phyloP scores from a whole-genome alignment of 352 stramenopile genomes.

The Saprolegnia diclina region DNA sequence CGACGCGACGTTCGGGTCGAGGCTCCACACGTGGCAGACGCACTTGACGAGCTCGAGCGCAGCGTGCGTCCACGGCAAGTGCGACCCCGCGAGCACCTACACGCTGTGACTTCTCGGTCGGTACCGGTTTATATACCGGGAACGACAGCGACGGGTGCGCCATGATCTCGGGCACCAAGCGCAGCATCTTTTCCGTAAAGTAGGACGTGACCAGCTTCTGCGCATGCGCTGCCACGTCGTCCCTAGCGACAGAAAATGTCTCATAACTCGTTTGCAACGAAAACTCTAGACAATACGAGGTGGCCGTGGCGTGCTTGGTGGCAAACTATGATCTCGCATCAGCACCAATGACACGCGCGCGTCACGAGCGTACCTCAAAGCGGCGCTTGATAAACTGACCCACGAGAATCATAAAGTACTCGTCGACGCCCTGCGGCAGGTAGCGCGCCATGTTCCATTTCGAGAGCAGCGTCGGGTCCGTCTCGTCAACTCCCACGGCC shows the following conservation, averaged over 20 bases:
- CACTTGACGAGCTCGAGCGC: conserved; percentile 98
- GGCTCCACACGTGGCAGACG: conserved; percentile 86
- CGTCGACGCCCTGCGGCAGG: conserved; percentile 69
- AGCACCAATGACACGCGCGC: too few species aligned
- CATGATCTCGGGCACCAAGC: conserved; percentile 69
- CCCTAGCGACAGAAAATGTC: too few species aligned
- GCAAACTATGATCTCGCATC: too few species aligned
- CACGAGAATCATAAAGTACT: conserved; percentile 87
- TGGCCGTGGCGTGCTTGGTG: too few species aligned
- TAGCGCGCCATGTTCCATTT: conserved; percentile 88
- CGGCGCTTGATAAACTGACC: conserved; percentile 80
- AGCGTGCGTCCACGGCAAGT: conserved; percentile 70
- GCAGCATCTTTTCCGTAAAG: conserved; percentile 73
- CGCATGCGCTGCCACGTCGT: conserved; percentile 51
- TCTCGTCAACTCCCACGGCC: conserved; percentile 32
- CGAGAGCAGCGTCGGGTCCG: conserved; percentile 58
- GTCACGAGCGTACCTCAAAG: conserved; percentile 33
- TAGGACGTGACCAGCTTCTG: conserved; percentile 62
- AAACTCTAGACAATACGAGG: too few species aligned
- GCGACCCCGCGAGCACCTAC: conserved; percentile 63
- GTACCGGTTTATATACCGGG: conserved; percentile 29
- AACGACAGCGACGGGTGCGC: conserved; percentile 67
- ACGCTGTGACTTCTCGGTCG: too few species aligned
- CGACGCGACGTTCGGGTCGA: conserved; percentile 89
- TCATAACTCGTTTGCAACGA: too few species aligned